Conservation (phyloP, 352 stramenopile genomes). For the Phytophthora hybrid region DNA sequence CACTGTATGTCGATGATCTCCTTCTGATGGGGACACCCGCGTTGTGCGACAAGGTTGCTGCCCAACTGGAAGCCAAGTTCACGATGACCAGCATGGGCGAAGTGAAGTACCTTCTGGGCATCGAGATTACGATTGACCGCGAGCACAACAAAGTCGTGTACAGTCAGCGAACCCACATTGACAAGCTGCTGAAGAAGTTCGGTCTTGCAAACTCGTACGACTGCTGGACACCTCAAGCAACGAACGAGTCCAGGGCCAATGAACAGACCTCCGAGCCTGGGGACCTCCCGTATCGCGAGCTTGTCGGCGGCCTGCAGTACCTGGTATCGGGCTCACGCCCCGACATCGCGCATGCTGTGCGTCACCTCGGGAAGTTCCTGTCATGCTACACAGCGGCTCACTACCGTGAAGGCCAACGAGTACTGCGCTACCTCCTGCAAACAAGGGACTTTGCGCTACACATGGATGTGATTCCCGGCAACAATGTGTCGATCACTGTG, state of each 20-base stretch:
- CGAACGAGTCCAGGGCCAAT: too few relatives aligned
- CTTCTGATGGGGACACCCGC: neutral
- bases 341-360: too few relatives aligned
- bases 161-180: neutral
- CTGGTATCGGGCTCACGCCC: conserved; percentile 8
- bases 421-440: too few relatives aligned
- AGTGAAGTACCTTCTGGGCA: too few relatives aligned
- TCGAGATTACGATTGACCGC: too few relatives aligned
- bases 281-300: neutral
- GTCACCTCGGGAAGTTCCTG: too few relatives aligned
- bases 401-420: too few relatives aligned
- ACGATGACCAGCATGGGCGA: too few relatives aligned
- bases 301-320: neutral
- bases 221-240: neutral
- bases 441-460: too few relatives aligned
- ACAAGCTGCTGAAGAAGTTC: neutral
- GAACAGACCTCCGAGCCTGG: neutral
- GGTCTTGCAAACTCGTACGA: neutral
- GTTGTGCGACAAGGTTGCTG: neutral
- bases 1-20: neutral
- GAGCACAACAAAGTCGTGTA: neutral
- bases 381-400: too few relatives aligned
- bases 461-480: too few relatives aligned
- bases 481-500: too few relatives aligned
- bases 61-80: neutral